These are phyloP conservation scores for Komagataella phaffii DNA, from an alignment of 805 yeast genomes.

Conservation along the genomic window DNA sequence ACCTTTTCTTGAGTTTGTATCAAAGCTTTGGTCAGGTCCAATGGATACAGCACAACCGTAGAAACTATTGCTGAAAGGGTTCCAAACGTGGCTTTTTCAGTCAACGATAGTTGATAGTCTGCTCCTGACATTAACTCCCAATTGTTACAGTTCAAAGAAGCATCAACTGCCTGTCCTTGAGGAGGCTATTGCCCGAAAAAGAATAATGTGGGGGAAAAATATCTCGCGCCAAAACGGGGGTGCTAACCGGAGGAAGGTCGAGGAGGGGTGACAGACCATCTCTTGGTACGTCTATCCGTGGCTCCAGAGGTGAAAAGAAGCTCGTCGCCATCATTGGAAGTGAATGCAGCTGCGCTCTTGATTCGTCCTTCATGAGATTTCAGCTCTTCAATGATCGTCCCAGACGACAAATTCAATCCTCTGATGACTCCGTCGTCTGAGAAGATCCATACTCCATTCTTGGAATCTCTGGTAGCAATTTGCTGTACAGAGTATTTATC, in stretches of 20 bases:
- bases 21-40: conserved; percentile 65
- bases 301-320: conserved; percentile 35
- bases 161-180: neutral
- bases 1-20: conserved; percentile 55
- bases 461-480: conserved; percentile 15
- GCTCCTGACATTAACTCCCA: neutral
- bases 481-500: conserved; percentile 47
- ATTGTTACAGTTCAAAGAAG: neutral
- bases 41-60: conserved; percentile 66
- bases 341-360: conserved; percentile 23
- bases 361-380: conserved; percentile 32
- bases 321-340: conserved; percentile 17
- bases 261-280: conserved; percentile 14
- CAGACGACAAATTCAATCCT: conserved; percentile 38
- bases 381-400: conserved; percentile 18
- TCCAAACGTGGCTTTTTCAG: conserved; percentile 74
- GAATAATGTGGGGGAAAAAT: neutral
- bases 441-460: conserved; percentile 46
- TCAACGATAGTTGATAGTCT: conserved; percentile 28
- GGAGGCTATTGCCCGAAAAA: neutral
- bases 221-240: neutral
- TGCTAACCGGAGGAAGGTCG: neutral
- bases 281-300: conserved; percentile 22
- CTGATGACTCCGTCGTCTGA: conserved; percentile 59
- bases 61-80: conserved; percentile 75